A percentile compares a stretch with the other conserved stretches of the same genome.
Evolutionary conservation across 2,329 filamentous ascomycete genomes (phyloP).

Genomic region (Colletotrichum tabaci): DNA sequence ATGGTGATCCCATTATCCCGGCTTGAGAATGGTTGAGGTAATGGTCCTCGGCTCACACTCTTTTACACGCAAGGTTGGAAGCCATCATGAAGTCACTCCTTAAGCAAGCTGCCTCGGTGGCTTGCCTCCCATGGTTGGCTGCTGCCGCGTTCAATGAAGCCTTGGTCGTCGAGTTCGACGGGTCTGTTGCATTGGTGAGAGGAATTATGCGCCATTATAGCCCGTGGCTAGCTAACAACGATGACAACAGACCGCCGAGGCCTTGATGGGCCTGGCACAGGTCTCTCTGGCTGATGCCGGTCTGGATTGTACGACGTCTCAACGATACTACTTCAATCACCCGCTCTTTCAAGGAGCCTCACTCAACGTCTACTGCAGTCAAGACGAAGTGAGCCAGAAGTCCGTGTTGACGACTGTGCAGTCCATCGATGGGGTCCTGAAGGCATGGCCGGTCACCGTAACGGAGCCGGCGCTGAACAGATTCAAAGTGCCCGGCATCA

Average conservation of each 20-base stretch:
- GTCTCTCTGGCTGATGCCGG: slow-evolving; percentile 9
- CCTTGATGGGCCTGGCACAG: not conserved
- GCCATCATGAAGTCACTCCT: slow-evolving; percentile 28
- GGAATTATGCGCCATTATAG: no score
- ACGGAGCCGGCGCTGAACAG: not conserved
- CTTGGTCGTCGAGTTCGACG: slow-evolving; percentile 28
- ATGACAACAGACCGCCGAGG: not conserved
- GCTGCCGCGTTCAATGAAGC: slow-evolving; percentile 10
- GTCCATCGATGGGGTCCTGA: slow-evolving; percentile 15
- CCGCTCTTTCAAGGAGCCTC: slow-evolving; percentile 23
- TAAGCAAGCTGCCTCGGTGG: slow-evolving; percentile 7
- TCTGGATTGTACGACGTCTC: slow-evolving; percentile 14
- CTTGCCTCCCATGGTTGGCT: slow-evolving; percentile 19
- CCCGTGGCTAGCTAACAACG: no score
- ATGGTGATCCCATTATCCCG: not conserved
- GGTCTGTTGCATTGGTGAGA: slow-evolving; percentile 8
- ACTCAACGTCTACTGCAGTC: slow-evolving; percentile 15
- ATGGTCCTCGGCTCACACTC: not conserved
- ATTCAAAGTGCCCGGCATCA: not conserved
- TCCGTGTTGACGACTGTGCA: slow-evolving; percentile 1
- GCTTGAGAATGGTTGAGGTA: not conserved
- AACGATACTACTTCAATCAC: slow-evolving; percentile 20
- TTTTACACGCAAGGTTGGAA: not conserved
- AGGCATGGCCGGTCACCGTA: slow-evolving; percentile 24
- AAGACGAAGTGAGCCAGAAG: slow-evolving; percentile 1